Evolutionary conservation across 2,329 filamentous ascomycete genomes (phyloP), one percentile per base, ranked within the genome.

Genomic region (Xylaria multiplex): DNA sequence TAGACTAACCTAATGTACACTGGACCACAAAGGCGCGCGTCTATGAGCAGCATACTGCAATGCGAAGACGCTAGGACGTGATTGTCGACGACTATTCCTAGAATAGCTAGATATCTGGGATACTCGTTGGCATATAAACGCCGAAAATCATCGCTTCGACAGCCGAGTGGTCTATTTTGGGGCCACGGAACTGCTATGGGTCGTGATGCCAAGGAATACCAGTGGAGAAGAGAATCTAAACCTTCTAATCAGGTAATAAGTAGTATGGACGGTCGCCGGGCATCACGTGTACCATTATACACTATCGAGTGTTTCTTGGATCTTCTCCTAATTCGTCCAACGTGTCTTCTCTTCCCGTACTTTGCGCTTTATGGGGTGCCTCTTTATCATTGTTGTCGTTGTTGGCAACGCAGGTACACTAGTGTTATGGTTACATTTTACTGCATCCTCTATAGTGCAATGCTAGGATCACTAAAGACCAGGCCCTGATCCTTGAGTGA

Each of bases 81-180:
- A 64, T 58, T 54, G 42, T 45, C 59, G 3, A 63, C 22, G 32
- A 52, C 42, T 16, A 59, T 55, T 14, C 59, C 60, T 13, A 55
- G 46, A 53, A 9, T 2, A 22, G 66, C 42, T 68, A 68, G 48
- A 42, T 5, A 13, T 1, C 24, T 40, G 19, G 55, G 9, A 32
- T 42, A 16, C 42, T 52, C 43, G 30, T 50, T 53, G 30, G 48
- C 43, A 48, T 43, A 13, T 65, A 63, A 59, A 68, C 66, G 66
- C 66, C 56, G 55, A 67, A 27, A 35, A 14, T 62, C 22, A 8
- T 67, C 67, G 61, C 67, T 65, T 62, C 54, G 27, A n/a, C 61
- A 67, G 48, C 67, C 67, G 67, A 67, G 64, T 67, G 67, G 67
- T 55, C 57, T 50, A 49, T 50, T 48, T 69, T 37, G 56, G 64